Base-by-base conservation (phyloP, 192 early-diverging fungal species). In the Dimargaris cristalligena region DNA sequence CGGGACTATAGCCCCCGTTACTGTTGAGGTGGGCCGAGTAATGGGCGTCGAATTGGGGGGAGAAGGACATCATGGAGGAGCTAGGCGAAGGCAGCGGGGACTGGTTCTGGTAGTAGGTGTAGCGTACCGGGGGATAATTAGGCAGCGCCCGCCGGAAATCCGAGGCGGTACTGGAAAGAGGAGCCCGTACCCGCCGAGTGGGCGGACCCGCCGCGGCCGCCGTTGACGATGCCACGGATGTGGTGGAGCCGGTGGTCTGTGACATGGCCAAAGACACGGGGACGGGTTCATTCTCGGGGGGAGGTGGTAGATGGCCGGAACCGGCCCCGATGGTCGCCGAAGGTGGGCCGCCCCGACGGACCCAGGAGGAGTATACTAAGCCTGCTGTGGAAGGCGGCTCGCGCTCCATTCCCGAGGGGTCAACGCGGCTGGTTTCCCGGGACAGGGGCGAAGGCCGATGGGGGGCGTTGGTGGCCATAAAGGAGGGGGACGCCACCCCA, bases 41-140 rank as follows among this genome's bases (percentile, higher is more conserved):
- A 16, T 54, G 52, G 52, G 18, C 33, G 33, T 54, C 52, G 32
- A 54, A 29, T 16, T 28, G 52, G 28, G 52, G 52, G 9, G 52
- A 54, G n/a, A 54, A 54, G 29, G 52, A 54, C 20, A 54, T 26
- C 52, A 54, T 54, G 28, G 52, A 54, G n/a, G 52, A 54, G 32
- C 52, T 54, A 28, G 52, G 52, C 13, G 52, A 54, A n/a, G 52
- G 52, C n/a, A 54, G 28, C 28, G 52, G 52, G 23, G 52, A 54
- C 52, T 54, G 52, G 28, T 54, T 54, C 33, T 54, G 52, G 18
- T 54, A 54, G n/a, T 54, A 54, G 4, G 52, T 54, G 32, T 54
- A 54, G 28, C 52, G 52, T 31, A 54, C 33, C 29, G 52, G 29
- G 3, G 52, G 52, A 20, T 54, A 54, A 13, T 54, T 26, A 1